Evolutionary conservation across 305 asterid genomes (phyloP), one percentile per base, ranked within the genome.

Genomic region (Galium porrigens): DNA sequence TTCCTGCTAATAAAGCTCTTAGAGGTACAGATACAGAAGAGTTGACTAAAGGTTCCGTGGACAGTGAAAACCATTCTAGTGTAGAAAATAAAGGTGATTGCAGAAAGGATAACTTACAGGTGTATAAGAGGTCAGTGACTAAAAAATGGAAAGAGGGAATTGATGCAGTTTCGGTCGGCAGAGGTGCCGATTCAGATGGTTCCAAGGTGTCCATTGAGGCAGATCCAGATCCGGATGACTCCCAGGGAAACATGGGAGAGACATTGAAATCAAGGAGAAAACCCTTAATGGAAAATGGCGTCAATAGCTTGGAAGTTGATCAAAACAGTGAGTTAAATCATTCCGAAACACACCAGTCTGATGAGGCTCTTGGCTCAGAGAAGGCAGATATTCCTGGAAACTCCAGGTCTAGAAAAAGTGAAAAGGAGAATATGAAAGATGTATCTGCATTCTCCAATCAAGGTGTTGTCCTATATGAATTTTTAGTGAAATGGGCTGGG

Each of bases 401-500:
- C 42, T 30, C 36, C 69, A 64, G 70, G 41, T 69, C 81, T 18
- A 75, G 77, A 67, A 84, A 71, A 79, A 76, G 77, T 72, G 68
- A 57, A 46, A 63, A 74, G 69, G 89, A 70, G 69, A 66, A 86
- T 41, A 66, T 68, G 66, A 56, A 69, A 60, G 67, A 58, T 58
- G 81, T 74, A 54, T 70, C 81, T 60, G 70, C 74, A 53, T 60
- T 76, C 44, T 68, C 86, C 70, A 69, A 58, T 64, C 72, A 59
- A 54, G 73, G 15, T 66, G 66, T 70, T 8, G 72, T 81, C 72
- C 68, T 81, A 5, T 89, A 78, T 66, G 99, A 94, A 76, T 94
- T 83, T 79, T 77, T 90, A 75, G 96, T 94, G 54, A 94, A 94
- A 75, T 94, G 99, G 99, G 97, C 82, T 6, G 96, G 95, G 15